A percentile compares a stretch with the other conserved stretches of the same genome.
Conservation (phyloP, 805 yeast genomes). For the Kodamaea neixiangensis region DNA sequence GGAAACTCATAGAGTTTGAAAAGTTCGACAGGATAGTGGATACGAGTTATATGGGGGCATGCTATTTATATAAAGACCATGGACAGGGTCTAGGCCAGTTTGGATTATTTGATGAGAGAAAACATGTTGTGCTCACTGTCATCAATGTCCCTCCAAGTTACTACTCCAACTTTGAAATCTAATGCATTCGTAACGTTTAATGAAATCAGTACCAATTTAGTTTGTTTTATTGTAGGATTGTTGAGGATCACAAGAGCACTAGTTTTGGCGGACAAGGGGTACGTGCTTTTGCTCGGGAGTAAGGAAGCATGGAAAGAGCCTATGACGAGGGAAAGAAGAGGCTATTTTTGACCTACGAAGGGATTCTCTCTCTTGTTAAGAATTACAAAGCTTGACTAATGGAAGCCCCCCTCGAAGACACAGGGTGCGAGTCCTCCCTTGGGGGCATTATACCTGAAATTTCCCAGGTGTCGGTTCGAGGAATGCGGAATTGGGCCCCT, state of each 20-base stretch:
- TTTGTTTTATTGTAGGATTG: neutral
- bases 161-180: neutral
- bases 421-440: neutral
- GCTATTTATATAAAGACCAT: neutral
- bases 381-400: neutral
- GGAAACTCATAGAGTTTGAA: conserved; percentile 1
- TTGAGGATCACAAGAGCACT: neutral
- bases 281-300: neutral
- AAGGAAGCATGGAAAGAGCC: neutral
- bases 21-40: conserved; percentile 1
- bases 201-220: neutral
- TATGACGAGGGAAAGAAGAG: neutral
- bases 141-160: conserved; percentile 1
- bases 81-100: conserved; percentile 1
- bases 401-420: neutral
- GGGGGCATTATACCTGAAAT: neutral
- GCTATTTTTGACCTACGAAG: neutral
- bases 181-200: neutral
- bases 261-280: neutral
- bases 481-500: neutral
- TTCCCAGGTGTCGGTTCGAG: neutral
- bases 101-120: neutral
- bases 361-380: neutral
- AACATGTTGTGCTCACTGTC: conserved; percentile 1
- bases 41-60: neutral